Evolutionary conservation across 129 eudicot species (phyloP).

Genomic region (Saposhnikovia divaricata): DNA sequence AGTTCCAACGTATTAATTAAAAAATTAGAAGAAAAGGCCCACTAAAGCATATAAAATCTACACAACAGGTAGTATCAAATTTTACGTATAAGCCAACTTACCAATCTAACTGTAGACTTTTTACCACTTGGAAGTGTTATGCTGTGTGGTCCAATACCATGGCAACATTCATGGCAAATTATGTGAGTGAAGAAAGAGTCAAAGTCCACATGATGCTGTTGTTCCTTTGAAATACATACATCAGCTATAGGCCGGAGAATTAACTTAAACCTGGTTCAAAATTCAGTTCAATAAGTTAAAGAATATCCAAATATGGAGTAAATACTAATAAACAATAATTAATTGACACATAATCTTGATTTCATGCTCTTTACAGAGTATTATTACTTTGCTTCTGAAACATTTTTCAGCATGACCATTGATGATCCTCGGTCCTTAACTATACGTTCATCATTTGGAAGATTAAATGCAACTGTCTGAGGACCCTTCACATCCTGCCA

Average conservation of each 20-base stretch:
- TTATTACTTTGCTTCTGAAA: slow-evolving; percentile 86
- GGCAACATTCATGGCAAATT: slow-evolving; percentile 97
- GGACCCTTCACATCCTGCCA: slow-evolving; percentile 97
- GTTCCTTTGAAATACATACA: slow-evolving; percentile 70
- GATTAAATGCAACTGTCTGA: slow-evolving; percentile 93
- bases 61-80: neutral
- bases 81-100: slow-evolving; percentile 24
- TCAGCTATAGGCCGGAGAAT: slow-evolving; percentile 84
- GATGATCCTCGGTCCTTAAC: slow-evolving; percentile 94
- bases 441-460: slow-evolving; percentile 91
- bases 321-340: neutral
- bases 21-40: neutral
- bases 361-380: slow-evolving; percentile 9
- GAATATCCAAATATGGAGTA: slow-evolving; percentile 7
- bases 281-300: slow-evolving; percentile 8
- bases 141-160: slow-evolving; percentile 95
- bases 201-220: slow-evolving; percentile 65
- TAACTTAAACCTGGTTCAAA: slow-evolving; percentile 67
- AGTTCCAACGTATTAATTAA: neutral
- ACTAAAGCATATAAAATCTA: neutral
- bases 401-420: slow-evolving; percentile 98
- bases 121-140: slow-evolving; percentile 77
- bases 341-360: neutral
- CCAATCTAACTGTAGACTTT: slow-evolving; percentile 90
- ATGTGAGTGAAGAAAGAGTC: slow-evolving; percentile 96